phyloP scores from a whole-genome alignment of 352 stramenopile species.

The Globisporangium irregulare region DNA sequence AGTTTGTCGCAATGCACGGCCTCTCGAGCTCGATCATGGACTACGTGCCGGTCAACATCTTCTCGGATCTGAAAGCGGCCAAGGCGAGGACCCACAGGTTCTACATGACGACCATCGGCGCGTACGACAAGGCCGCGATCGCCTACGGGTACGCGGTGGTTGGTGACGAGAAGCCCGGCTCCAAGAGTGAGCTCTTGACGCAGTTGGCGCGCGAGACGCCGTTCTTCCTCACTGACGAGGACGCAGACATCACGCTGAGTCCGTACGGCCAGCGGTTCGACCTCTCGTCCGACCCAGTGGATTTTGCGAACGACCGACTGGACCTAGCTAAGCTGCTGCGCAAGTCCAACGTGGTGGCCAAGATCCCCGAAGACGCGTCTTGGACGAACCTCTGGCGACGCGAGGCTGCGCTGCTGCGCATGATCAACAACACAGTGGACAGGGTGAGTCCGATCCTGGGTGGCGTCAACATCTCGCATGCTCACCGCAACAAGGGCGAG shows the following conservation, averaged over 20 bases:
- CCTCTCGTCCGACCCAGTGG: constrained; percentile 53
- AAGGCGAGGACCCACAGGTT: constrained; percentile 46
- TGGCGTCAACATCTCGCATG: constrained; percentile 57
- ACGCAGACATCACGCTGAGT: constrained; percentile 33
- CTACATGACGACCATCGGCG: constrained; percentile 65
- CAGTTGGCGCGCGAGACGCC: constrained; percentile 39
- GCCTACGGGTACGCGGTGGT: constrained; percentile 77
- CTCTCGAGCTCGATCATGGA: constrained; percentile 82
- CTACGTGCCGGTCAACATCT: constrained; percentile 83
- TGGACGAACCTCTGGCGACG: constrained; percentile 53
- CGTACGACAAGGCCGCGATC: constrained; percentile 81
- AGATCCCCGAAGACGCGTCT: constrained; percentile 51
- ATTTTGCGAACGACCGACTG: constrained; percentile 53
- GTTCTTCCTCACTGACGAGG: constrained; percentile 69
- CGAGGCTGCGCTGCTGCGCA: constrained; percentile 34
- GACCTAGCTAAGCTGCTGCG: constrained; percentile 44
- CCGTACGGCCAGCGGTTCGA: constrained; percentile 58
- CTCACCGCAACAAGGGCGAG: constrained; percentile 37
- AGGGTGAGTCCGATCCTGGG: constrained; percentile 46
- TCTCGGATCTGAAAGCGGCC: constrained; percentile 50
- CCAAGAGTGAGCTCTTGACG: constrained; percentile 36
- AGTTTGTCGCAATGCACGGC: constrained; percentile 47
- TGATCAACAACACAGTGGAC: constrained; percentile 41
- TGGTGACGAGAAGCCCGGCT: constrained; percentile 41
- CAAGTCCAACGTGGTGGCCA: constrained; percentile 26